Base-by-base conservation (phyloP, 495 filamentous ascomycete genomes). In the Lophiotrema nucula region DNA sequence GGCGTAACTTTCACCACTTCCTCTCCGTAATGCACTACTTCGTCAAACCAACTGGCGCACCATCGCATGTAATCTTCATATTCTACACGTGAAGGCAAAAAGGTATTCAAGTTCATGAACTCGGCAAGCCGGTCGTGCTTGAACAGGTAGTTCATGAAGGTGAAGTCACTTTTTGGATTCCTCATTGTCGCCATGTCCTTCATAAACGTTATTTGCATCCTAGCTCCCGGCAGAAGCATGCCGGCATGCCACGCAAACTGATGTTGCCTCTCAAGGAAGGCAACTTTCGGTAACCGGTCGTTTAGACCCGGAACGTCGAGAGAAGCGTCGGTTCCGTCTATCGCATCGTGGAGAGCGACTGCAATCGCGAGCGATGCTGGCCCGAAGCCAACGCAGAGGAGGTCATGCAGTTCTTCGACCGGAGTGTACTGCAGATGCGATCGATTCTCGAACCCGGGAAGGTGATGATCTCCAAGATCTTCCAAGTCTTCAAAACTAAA, bases 181-280 rank as follows among this genome's bases (percentile, higher is more conserved):
- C 92, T 80, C 41, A 96, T 73, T 8, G 90, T 93, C 11, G 93
- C 92, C 55, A 98, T 79, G 65, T 97, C 93, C 76, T 98, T 98
- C 72, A 98, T 78, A 78, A 97, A 98, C 27, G 89, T 92, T 56
- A 98, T 97, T 71, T 98, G 92, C 92, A 98, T 98, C 69, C 87
- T 88, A 12, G 90, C 88, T 43, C 90, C 90, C 0, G 90, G 90
- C 1, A 98, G 81, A 51, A 96, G 80, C 92, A 98, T 98, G 31
- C 92, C 92, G 2, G 87, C 83, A 70, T 98, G 92, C 92, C 92
- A 97, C 46, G 84, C 81, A 65, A 97, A 98, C 38, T 81, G 74
- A 21, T 77, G 66, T 74, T 98, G 92, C 57, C 86, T 85, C 74
- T 97, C 92, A 19, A 97, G 70, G 73, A 96, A 97, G 37, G 85